phyloP scores from a whole-genome alignment of 2,329 filamentous ascomycete species.

The Neonectria neomacrospora region DNA sequence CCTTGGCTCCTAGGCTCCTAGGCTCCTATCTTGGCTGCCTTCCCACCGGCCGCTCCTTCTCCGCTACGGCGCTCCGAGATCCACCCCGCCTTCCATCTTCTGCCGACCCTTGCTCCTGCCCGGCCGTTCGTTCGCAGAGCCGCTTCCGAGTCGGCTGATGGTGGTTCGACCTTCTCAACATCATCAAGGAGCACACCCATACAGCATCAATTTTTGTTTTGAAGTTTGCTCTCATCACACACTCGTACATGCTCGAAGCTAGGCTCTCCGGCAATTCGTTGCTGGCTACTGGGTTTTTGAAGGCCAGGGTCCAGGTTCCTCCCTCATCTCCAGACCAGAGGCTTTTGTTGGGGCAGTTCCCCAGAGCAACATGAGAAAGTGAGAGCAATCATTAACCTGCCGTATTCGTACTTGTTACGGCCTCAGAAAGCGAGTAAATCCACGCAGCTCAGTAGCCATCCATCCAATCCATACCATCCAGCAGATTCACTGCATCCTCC shows the following conservation, averaged over 20 bases:
- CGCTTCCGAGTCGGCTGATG: constrained; percentile 38
- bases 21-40: not conserved
- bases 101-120: constrained; percentile 11
- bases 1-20: not conserved
- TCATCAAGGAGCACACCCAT: constrained; percentile 11
- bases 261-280: not conserved
- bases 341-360: constrained; percentile 21
- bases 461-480: not conserved
- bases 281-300: not conserved
- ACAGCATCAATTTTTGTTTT: not conserved
- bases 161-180: constrained; percentile 39
- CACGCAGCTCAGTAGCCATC: not conserved
- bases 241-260: not conserved
- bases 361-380: constrained; percentile 5
- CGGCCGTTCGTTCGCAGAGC: constrained; percentile 20
- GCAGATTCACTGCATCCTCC: not conserved
- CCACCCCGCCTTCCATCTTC: constrained; percentile 29
- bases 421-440: not conserved
- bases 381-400: not conserved
- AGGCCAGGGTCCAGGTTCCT: not conserved
- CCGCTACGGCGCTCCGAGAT: constrained; percentile 13
- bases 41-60: not conserved
- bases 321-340: constrained; percentile 7
- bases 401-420: constrained; percentile 1
- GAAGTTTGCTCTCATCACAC: not conserved